Conservation (phyloP, 129 eudicot species). For the Lactuca saligna region DNA sequence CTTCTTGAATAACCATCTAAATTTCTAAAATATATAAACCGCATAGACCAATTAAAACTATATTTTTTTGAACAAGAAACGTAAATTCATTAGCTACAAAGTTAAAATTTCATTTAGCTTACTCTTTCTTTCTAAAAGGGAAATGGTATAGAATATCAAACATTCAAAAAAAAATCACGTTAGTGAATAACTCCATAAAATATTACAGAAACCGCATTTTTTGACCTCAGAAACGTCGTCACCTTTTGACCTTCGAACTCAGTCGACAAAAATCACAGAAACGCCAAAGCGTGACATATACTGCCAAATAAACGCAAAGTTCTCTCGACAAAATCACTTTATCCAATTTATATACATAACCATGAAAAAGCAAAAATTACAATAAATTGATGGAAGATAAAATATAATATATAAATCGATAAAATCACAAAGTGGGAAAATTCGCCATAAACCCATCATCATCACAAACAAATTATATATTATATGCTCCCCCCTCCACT, state of each 20-base stretch:
- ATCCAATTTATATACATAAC: not conserved
- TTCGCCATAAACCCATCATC: not conserved
- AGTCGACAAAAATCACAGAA: too few species aligned
- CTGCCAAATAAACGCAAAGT: not conserved
- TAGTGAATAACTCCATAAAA: too few species aligned
- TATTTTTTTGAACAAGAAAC: too few species aligned
- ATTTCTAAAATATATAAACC: too few species aligned
- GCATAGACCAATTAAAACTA: too few species aligned
- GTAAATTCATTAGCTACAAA: too few species aligned
- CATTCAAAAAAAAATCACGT: slow-evolving; percentile 1
- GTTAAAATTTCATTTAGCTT: too few species aligned
- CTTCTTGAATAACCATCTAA: too few species aligned
- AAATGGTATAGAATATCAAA: too few species aligned
- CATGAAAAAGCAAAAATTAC: too few species aligned
- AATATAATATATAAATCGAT: not conserved
- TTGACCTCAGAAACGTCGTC: not conserved
- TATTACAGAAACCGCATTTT: not conserved
- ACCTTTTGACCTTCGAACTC: not conserved
- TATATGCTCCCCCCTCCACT: slow-evolving; percentile 26
- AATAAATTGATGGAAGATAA: not conserved
- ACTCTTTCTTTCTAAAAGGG: too few species aligned
- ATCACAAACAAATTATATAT: slow-evolving; percentile 26
- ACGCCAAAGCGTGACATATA: not conserved
- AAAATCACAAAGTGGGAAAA: not conserved
- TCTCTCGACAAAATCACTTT: not conserved